Evolutionary conservation across 2,329 filamentous ascomycete species (phyloP).

Genomic region (Penicillium janthinellum): DNA sequence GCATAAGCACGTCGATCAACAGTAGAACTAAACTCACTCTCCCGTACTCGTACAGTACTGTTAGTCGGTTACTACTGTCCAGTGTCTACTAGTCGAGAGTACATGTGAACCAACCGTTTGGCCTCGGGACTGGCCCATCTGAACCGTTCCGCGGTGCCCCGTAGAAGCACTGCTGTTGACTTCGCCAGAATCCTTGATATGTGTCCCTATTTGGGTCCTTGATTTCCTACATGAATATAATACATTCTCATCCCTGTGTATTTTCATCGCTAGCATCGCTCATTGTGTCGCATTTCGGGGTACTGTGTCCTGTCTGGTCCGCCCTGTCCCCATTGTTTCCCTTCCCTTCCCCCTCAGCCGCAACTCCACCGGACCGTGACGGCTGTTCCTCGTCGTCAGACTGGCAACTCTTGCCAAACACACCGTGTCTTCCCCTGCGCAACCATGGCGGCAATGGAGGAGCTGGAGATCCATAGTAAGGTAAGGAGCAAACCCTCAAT

Average conservation of each 20-base stretch:
- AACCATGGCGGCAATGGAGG: constrained; percentile 89
- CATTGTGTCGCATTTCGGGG: background rate
- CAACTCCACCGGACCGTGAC: constrained; percentile 21
- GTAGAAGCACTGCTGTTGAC: background rate
- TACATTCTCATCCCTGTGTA: background rate
- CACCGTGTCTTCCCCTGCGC: constrained; percentile 8
- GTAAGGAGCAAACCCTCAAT: constrained; percentile 53
- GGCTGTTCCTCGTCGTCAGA: constrained; percentile 12
- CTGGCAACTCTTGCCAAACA: background rate
- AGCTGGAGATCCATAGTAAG: constrained; percentile 96
- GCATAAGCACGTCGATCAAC: constrained; percentile 8
- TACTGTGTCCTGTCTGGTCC: constrained; percentile 11
- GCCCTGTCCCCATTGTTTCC: constrained; percentile 5
- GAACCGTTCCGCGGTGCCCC: constrained; percentile 11
- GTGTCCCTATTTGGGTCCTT: background rate
- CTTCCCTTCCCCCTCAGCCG: constrained; percentile 20
- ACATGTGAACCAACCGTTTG: constrained; percentile 26
- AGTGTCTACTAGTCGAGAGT: background rate
- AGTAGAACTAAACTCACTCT: too few relatives aligned
- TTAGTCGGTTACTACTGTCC: background rate
- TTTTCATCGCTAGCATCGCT: background rate
- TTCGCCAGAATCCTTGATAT: background rate
- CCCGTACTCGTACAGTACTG: too few relatives aligned
- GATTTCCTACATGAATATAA: background rate
- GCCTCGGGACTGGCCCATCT: constrained; percentile 23